Conservation (phyloP, 495 filamentous ascomycete species). For the Aspergillus diversus region DNA sequence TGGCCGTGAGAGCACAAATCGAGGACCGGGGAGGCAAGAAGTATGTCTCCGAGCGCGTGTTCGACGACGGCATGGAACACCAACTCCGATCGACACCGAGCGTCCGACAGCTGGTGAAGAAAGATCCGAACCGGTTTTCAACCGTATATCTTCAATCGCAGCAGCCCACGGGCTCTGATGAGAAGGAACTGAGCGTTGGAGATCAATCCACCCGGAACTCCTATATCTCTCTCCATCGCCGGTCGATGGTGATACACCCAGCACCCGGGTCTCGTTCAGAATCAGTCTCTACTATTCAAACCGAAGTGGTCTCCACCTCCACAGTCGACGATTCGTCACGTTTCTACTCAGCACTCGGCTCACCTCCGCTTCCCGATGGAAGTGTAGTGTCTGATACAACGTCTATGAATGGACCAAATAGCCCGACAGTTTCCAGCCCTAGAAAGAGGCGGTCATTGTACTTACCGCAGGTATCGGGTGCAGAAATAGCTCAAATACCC, state of each 20-base stretch:
- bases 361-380: constrained; percentile 18
- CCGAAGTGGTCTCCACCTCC: constrained; percentile 30
- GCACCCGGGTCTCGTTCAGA: constrained; percentile 35
- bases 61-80: constrained; percentile 35
- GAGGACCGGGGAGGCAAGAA: constrained; percentile 71
- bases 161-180: constrained; percentile 24
- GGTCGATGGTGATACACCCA: constrained; percentile 29
- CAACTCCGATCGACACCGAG: constrained; percentile 48
- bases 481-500: constrained; percentile 25
- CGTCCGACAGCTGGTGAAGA: constrained; percentile 41
- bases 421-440: constrained; percentile 31
- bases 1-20: constrained; percentile 66
- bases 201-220: constrained; percentile 38
- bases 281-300: constrained; percentile 36
- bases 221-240: constrained; percentile 36
- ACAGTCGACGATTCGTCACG: constrained; percentile 23
- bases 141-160: constrained; percentile 63
- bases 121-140: constrained; percentile 64
- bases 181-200: constrained; percentile 33
- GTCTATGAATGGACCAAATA: constrained; percentile 23
- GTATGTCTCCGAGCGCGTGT: constrained; percentile 56
- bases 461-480: constrained; percentile 16
- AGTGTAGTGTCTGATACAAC: constrained; percentile 19
- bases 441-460: constrained; percentile 35
- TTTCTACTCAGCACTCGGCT: constrained; percentile 21